Base-by-base conservation (phyloP, 768 basidiomycete genomes). In the Termitomyces titanicus region DNA sequence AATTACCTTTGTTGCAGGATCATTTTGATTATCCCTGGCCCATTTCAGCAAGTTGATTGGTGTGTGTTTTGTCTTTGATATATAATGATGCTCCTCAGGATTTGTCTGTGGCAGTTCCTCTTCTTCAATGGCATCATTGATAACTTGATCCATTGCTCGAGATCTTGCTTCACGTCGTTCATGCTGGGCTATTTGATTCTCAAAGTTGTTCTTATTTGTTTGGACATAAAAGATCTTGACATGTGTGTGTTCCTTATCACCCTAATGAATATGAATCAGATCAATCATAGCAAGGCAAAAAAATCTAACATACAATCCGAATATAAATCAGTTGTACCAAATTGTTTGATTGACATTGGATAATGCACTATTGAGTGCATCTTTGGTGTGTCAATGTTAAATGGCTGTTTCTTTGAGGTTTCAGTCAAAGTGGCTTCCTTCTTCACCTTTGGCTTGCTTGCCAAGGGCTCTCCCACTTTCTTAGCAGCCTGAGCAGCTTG, bases 231-330 rank as follows among this genome's bases (percentile, higher is more conserved):
- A 18, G 6, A 9, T 7, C 37, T 38, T 34, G 34, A 34, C 34
- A 34, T 10, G 12, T 34, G 12, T 38, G n/a, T 38, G 37, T 38
- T 38, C 3, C 8, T 38, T 17, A 17, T 38, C 8, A n/a, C 37
- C 8, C n/a, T 38, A 33, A n/a, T 33, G 9, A 33, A 6, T 10
- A 10, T 10, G 12, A 33, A 10, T 10, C 8, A 33, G 4, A 11
- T 33, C 9, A 33, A 10, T 33, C 35, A 37, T n/a, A n/a, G n/a
- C n/a, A n/a, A n/a, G n/a, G n/a, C n/a, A n/a, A n/a, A n/a, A n/a
- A n/a, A n/a, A n/a, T n/a, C n/a, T n/a, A n/a, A n/a, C n/a, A n/a
- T 37, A 37, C 35, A 17, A 37, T 15, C 17, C 72, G 68, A 1
- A 69, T n/a, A n/a, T n/a, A n/a, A n/a, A n/a, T n/a, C n/a, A n/a